Conservation (phyloP, 768 basidiomycete species). For the Trametopsis cervina region DNA sequence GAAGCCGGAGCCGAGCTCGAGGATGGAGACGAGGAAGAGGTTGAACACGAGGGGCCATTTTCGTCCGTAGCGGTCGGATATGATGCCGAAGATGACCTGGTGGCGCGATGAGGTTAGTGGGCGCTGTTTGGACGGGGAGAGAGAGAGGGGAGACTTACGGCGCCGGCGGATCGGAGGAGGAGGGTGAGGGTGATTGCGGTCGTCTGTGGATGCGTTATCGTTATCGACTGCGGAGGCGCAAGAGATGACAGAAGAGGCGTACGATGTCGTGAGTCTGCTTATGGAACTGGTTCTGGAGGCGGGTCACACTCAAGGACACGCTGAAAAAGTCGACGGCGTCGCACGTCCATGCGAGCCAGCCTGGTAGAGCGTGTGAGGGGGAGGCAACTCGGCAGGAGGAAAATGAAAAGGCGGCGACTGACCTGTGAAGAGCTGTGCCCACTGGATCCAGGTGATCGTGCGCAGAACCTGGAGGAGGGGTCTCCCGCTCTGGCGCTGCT, state of each 20-base stretch:
- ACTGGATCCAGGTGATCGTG: constrained; percentile 44
- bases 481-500: constrained; percentile 29
- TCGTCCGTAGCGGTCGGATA: constrained; percentile 86
- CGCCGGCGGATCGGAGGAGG: constrained; percentile 80
- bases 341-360: constrained; percentile 82
- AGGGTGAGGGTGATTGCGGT: constrained; percentile 88
- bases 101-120: background rate
- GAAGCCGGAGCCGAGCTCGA: constrained; percentile 81
- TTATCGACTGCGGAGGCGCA: background rate
- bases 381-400: background rate
- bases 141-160: constrained; percentile 32
- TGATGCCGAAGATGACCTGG: constrained; percentile 66
- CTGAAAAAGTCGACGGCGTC: constrained; percentile 87
- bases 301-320: constrained; percentile 52
- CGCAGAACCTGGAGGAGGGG: constrained; percentile 38
- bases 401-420: constrained; percentile 3
- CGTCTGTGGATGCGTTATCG: constrained; percentile 35
- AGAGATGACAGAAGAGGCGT: constrained; percentile 11
- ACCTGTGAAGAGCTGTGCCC: constrained; percentile 51
- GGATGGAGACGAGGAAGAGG: constrained; percentile 57
- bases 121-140: background rate
- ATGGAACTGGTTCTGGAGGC: constrained; percentile 42
- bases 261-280: constrained; percentile 37
- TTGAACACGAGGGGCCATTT: constrained; percentile 90
- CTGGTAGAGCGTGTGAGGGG: constrained; percentile 19